Conservation (phyloP, 495 filamentous ascomycete genomes). For the Aspergillus diversus region DNA sequence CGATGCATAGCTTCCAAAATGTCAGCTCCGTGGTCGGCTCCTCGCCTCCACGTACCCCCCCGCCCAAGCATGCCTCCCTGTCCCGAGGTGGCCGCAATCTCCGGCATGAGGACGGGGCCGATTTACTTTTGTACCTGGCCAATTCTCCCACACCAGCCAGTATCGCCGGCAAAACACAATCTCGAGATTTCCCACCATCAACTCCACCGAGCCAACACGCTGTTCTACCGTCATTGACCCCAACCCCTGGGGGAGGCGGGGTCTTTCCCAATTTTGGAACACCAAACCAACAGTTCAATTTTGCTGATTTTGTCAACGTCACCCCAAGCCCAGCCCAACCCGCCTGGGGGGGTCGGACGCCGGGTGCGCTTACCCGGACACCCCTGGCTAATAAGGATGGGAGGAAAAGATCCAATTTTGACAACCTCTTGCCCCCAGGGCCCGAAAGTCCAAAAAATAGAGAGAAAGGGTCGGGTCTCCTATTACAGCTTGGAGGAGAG, state of each 20-base stretch:
- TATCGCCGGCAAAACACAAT: conserved; percentile 38
- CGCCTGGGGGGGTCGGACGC: conserved; percentile 67
- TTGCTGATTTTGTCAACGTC: conserved; percentile 96
- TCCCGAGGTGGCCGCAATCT: conserved; percentile 48
- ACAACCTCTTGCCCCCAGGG: conserved; percentile 60
- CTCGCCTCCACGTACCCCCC: conserved; percentile 81
- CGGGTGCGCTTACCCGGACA: conserved; percentile 60
- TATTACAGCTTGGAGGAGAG: conserved; percentile 50
- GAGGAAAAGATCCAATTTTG: conserved; percentile 68
- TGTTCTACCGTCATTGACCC: conserved; percentile 64
- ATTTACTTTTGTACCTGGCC: conserved; percentile 88
- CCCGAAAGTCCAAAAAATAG: conserved; percentile 38
- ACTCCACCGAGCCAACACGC: conserved; percentile 84
- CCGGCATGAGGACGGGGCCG: conserved; percentile 80
- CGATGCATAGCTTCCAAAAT: conserved; percentile 72
- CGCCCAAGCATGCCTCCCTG: conserved; percentile 63
- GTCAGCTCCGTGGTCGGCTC: conserved; percentile 60
- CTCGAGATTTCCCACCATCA: conserved; percentile 69
- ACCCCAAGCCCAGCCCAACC: conserved; percentile 93
- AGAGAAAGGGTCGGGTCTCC: conserved; percentile 37
- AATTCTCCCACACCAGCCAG: conserved; percentile 86
- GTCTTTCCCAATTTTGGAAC: conserved; percentile 62
- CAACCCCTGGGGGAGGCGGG: conserved; percentile 72
- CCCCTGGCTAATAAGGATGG: conserved; percentile 56
- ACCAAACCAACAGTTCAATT: conserved; percentile 78